A percentile compares a stretch with the other conserved stretches of the same genome.
Evolutionary conservation across 768 basidiomycete genomes (phyloP).

Genomic region (Suillus cothurnatus): DNA sequence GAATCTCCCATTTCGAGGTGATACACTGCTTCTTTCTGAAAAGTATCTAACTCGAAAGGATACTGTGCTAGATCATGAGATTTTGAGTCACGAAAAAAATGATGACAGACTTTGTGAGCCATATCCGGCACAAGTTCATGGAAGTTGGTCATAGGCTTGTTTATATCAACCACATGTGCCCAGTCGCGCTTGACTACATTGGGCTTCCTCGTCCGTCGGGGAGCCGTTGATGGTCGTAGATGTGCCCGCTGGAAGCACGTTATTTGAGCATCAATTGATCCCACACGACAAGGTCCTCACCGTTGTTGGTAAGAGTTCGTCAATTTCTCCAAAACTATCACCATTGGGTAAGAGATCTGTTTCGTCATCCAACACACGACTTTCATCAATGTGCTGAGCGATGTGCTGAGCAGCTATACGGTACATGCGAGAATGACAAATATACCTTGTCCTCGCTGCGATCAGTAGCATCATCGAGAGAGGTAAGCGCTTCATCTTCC

Average conservation of each 20-base stretch:
- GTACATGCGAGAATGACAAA: not conserved
- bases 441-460: slow-evolving; percentile 20
- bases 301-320: slow-evolving; percentile 73
- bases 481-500: slow-evolving; percentile 45
- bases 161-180: slow-evolving; percentile 97
- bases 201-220: slow-evolving; percentile 43
- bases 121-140: slow-evolving; percentile 92
- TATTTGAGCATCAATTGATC: slow-evolving; percentile 1
- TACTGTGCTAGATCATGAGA: slow-evolving; percentile 53
- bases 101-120: slow-evolving; percentile 79
- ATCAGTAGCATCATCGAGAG: slow-evolving; percentile 26
- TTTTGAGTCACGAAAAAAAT: slow-evolving; percentile 1
- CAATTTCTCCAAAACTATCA: slow-evolving; percentile 55
- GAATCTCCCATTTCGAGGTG: slow-evolving; percentile 97
- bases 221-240: slow-evolving; percentile 53
- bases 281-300: slow-evolving; percentile 29
- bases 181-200: slow-evolving; percentile 85
- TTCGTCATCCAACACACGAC: slow-evolving; percentile 21
- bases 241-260: slow-evolving; percentile 49
- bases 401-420: slow-evolving; percentile 29
- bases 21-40: slow-evolving; percentile 98
- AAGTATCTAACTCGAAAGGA: slow-evolving; percentile 98
- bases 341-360: slow-evolving; percentile 20
- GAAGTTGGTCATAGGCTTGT: slow-evolving; percentile 87
- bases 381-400: slow-evolving; percentile 21